Conservation (phyloP, 371 early-diverging fungal species). For the Saksenaea vasiformis region DNA sequence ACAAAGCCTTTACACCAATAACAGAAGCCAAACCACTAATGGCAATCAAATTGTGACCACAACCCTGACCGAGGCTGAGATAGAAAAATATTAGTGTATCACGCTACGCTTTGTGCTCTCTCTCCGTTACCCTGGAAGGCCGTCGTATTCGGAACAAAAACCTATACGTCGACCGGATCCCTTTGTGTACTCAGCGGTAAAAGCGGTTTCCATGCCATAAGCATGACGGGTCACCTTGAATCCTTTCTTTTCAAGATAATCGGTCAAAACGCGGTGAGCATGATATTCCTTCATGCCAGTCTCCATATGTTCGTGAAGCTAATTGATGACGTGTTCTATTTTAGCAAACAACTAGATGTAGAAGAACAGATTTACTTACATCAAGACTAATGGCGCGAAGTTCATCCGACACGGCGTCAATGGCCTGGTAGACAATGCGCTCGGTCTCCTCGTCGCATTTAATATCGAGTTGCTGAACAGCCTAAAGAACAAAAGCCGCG, state of each 20-base stretch:
- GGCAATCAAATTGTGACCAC: conserved; percentile 67
- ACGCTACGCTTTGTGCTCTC: background rate
- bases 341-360: too few species aligned
- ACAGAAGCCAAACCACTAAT: conserved; percentile 65
- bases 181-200: conserved; percentile 53
- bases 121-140: conserved; percentile 58
- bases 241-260: conserved; percentile 53
- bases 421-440: conserved; percentile 33
- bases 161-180: conserved; percentile 40
- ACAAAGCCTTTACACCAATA: conserved; percentile 50
- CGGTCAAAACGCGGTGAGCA: conserved; percentile 52
- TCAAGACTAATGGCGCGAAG: conserved; percentile 47
- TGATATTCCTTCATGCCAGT: conserved; percentile 53
- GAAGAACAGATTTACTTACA: too few species aligned
- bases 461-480: conserved; percentile 24
- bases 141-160: conserved; percentile 65
- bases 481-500: conserved; percentile 5
- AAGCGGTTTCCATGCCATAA: conserved; percentile 59
- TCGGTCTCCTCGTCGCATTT: conserved; percentile 18
- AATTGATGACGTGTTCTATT: background rate
- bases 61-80: conserved; percentile 50
- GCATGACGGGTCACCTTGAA: conserved; percentile 56
- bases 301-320: conserved; percentile 65
- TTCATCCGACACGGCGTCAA: conserved; percentile 40
- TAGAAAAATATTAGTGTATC: background rate